These are phyloP conservation scores for Serendipita sp. DNA, from an alignment of 768 basidiomycete genomes.

Conservation along the genomic window DNA sequence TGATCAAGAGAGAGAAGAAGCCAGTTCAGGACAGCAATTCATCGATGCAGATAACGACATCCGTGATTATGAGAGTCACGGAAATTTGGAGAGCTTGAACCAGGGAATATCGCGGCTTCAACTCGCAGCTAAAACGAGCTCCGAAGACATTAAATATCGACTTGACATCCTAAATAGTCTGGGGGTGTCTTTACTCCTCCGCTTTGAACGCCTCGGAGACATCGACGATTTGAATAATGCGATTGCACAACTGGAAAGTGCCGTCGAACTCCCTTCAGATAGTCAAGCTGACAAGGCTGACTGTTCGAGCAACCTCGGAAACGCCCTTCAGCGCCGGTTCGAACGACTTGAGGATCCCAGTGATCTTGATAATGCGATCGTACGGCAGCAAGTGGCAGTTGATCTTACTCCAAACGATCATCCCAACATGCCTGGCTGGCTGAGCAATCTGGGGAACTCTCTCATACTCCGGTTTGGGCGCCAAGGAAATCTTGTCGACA, in stretches of 20 bases:
- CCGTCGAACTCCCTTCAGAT: not conserved
- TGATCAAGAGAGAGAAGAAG: no score
- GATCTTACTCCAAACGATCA: slow-evolving; percentile 1
- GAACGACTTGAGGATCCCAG: not conserved
- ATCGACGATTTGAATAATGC: not conserved
- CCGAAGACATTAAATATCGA: no score
- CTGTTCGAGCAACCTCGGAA: not conserved
- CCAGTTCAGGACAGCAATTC: no score
- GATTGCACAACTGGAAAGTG: not conserved
- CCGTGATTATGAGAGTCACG: no score
- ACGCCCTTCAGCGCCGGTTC: not conserved
- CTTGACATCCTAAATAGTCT: no score
- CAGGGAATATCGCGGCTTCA: no score
- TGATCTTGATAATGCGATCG: not conserved
- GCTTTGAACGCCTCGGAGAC: not conserved
- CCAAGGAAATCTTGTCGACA: slow-evolving; percentile 6
- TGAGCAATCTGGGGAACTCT: slow-evolving; percentile 9
- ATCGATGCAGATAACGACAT: no score
- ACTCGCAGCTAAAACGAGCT: no score
- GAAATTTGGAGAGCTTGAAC: no score
- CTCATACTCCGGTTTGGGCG: slow-evolving; percentile 10
- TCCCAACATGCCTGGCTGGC: slow-evolving; percentile 7
- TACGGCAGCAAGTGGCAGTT: not conserved
- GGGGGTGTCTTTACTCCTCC: not conserved
- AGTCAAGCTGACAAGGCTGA: not conserved